Evolutionary conservation across 2,329 filamentous ascomycete species (phyloP), one percentile per base, ranked within the genome.

Genomic region (Fusarium sp.): DNA sequence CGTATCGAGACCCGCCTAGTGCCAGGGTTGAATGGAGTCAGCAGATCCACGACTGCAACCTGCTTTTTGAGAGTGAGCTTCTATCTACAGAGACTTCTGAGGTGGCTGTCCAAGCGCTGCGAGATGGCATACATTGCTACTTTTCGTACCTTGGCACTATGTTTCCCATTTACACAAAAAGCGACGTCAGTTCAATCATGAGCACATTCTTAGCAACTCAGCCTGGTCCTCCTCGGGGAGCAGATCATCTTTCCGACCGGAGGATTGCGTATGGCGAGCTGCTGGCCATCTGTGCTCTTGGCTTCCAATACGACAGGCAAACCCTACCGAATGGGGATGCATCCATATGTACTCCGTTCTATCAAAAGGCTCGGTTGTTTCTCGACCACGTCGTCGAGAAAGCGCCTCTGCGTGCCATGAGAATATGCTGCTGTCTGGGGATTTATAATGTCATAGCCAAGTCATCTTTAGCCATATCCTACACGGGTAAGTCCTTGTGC

Each of bases 221-320:
- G 17, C 4, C 15, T 17, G 6, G 2, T 4, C 17, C 33, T 4
- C 17, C 33, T n/a, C 7, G 9, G 33, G 14, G 6, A 6, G 3
- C n/a, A 2, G 43, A 30, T 15, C n/a, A 30, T 2, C 0, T 11
- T 1, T 6, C 0, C 0, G 3, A 20, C 7, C 49, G 6, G n/a
- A 50, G 37, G 2, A 3, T 50, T 5, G 44, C 51, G 0, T 55
- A 55, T 0, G 24, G 43, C 2, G 51, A 55, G 8, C 1, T 55
- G 0, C 6, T 55, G 4, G 51, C 51, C 0, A 37, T 55, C 5
- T 50, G 19, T 15, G 43, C 44, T 0, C 4, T 39, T 11, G 51
- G 51, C 1, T 30, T 55, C 1, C 24, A 30, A 0, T 55, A 55
- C 13, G 44, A 55, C 13, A 46, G 24, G 1, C 43, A 49, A 6